Conservation (phyloP, 139 green algal genomes). For the Diplosphaera chodatii region DNA sequence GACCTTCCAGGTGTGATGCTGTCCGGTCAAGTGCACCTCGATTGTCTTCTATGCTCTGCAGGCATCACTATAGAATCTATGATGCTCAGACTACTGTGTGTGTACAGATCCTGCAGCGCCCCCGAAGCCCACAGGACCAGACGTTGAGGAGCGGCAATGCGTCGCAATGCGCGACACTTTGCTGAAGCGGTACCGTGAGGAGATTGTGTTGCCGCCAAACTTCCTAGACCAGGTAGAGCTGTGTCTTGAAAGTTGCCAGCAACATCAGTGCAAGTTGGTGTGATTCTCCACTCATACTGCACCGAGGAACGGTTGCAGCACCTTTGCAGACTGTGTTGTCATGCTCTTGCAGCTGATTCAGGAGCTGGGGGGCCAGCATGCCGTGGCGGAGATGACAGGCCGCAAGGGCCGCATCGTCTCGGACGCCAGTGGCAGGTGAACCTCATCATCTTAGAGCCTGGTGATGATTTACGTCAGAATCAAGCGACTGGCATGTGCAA, state of each 20-base stretch:
- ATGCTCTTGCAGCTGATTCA: no score
- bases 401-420: slow-evolving; percentile 58
- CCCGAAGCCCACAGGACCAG: not conserved
- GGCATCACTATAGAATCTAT: no score
- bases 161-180: slow-evolving; percentile 33
- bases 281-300: no score
- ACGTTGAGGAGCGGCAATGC: slow-evolving; percentile 13
- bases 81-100: not conserved
- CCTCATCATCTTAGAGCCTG: no score
- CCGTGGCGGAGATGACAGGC: slow-evolving; percentile 79
- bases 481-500: no score
- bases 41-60: not conserved
- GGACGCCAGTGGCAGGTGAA: not conserved
- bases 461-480: no score
- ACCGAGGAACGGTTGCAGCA: no score
- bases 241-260: no score
- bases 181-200: slow-evolving; percentile 25
- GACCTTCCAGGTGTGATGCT: no score
- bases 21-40: no score
- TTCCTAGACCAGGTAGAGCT: slow-evolving; percentile 88
- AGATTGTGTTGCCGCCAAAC: slow-evolving; percentile 71
- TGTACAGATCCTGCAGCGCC: not conserved
- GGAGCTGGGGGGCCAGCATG: slow-evolving; percentile 57
- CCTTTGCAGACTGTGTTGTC: no score
- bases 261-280: no score